Base-by-base conservation (phyloP, 257 asterid species). In the Rauvolfia tetraphylla region DNA sequence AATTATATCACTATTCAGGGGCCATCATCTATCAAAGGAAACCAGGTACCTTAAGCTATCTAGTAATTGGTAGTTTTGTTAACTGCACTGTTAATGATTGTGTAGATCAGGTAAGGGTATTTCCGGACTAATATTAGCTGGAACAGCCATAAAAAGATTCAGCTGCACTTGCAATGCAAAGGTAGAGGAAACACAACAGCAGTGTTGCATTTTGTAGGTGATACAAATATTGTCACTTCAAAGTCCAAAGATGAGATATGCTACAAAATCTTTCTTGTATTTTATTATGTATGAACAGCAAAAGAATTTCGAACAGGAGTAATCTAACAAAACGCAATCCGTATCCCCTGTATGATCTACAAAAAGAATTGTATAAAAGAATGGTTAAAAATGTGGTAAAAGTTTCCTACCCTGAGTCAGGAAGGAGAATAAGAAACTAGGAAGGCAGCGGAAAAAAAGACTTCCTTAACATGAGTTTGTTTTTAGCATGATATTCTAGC, bases 251-350 rank as follows among this genome's bases (percentile, higher is more conserved):
- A 33, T 5, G 70, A 33, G 11, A 62, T n/a, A 33, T 31, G 41
- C 69, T 15, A 63, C 42, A 20, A 51, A 22, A 9, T 29, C 41
- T 68, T 74, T 63, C 33, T 33, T 46, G 41, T 67, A 36, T 51
- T 66, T n/a, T 46, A 49, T 49, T 73, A 23, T 36, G 65, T 29
- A 73, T 25, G 31, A 56, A 34, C 57, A 54, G 23, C 56, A 61
- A 72, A 53, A 53, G 67, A 74, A 72, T 44, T 51, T 68, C 33
- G 59, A 49, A 10, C 22, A 31, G 44, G 59, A 71, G 79, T 62
- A 74, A 62, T 48, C 67, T 61, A 25, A 58, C 58, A 36, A 46
- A 54, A 51, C 68, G 17, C 25, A 68, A 20, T 71, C 75, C n/a
- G 2, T 75, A 31, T 23, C 65, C 46, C 42, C 39, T 58, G n/a